These are phyloP conservation scores for Chrysochromulina tobinii DNA, from an alignment of 78 protist genomes.

Conservation along the genomic window DNA sequence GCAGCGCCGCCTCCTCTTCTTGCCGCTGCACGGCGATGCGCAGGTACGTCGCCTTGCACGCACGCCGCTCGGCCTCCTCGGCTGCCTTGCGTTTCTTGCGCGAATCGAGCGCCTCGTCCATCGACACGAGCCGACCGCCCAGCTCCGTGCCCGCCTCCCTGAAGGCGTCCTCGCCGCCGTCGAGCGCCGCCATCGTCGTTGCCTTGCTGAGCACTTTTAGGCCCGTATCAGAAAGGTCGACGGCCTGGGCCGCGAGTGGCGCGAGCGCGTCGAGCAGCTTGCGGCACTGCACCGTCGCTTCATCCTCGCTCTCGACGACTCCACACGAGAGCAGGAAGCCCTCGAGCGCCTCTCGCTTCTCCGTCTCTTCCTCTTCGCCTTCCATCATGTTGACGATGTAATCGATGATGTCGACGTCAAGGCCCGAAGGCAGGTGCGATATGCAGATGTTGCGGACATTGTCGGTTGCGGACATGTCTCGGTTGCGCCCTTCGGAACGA, in stretches of 20 bases:
- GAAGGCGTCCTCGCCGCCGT: background rate
- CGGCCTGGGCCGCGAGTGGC: background rate
- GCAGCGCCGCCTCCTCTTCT: background rate
- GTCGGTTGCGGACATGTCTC: too few relatives aligned
- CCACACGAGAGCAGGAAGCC: background rate
- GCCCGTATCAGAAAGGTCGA: background rate
- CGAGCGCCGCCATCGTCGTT: background rate
- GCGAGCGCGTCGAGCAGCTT: background rate
- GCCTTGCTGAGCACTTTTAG: background rate
- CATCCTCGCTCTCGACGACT: background rate
- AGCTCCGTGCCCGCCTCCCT: background rate
- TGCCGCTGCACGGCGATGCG: slow-evolving; percentile 8
- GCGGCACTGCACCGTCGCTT: background rate
- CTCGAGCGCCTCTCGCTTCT: background rate
- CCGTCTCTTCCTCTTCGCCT: background rate
- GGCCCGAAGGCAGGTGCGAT: background rate
- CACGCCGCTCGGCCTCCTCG: background rate
- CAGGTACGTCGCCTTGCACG: background rate
- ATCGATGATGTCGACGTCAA: slow-evolving; percentile 21
- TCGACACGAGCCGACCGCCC: background rate
- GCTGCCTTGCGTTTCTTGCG: slow-evolving; percentile 3
- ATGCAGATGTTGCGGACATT: too few relatives aligned
- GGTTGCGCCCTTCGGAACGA: too few relatives aligned
- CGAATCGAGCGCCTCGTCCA: slow-evolving; percentile 8
- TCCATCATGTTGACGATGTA: slow-evolving; percentile 3